Percentiles rank a stretch among this genome's conserved stretches.
phyloP scores from a whole-genome alignment of 2,329 filamentous ascomycete genomes.

The Trichoderma aggressivum region DNA sequence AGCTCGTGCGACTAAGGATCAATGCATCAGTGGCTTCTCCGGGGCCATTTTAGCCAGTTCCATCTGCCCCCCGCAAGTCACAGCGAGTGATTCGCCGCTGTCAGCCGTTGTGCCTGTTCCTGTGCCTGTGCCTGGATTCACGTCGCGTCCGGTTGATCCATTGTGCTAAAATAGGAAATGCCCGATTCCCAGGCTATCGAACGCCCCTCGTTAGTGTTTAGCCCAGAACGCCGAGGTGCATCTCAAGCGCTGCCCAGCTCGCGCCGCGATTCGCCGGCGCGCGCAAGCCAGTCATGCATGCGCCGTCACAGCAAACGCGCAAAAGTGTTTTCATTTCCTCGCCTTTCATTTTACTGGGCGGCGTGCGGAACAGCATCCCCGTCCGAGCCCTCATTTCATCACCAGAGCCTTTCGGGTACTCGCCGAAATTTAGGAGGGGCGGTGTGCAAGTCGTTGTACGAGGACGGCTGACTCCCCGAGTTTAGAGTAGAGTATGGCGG shows the following conservation, averaged over 20 bases:
- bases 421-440: constrained; percentile 8
- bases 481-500: neutral
- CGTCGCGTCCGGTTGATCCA: neutral
- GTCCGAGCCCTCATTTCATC: constrained; percentile 1
- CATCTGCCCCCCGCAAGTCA: neutral
- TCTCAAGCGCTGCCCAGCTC: neutral
- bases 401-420: neutral
- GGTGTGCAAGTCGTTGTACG: neutral
- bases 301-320: neutral
- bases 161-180: constrained; percentile 17
- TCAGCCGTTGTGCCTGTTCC: constrained; percentile 1
- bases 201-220: neutral
- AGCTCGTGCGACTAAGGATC: neutral
- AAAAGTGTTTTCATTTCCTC: neutral
- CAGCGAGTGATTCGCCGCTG: neutral
- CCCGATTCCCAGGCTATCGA: constrained; percentile 15
- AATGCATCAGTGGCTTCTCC: neutral
- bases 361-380: neutral
- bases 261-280: neutral
- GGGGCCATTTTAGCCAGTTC: neutral
- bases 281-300: neutral
- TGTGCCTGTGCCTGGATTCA: neutral
- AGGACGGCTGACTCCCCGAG: neutral
- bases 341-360: neutral
- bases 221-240: neutral